Evolutionary conservation across 768 basidiomycete genomes (phyloP).

Genomic region (Tulasnella sp.): DNA sequence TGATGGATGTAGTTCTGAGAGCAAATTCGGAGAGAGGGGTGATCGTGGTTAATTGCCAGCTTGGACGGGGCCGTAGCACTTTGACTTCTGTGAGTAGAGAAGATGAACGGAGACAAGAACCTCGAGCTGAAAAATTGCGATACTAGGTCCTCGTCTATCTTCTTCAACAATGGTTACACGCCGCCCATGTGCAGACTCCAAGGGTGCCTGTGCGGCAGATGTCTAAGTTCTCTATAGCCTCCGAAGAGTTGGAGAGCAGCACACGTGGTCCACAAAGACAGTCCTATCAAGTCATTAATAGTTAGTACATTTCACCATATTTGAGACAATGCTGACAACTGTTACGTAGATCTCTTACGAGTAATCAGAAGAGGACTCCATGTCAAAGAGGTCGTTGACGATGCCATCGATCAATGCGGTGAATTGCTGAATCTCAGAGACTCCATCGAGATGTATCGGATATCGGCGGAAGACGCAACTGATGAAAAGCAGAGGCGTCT

Average conservation of each 20-base stretch:
- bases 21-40: constrained; percentile 55
- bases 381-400: constrained; percentile 78
- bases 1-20: constrained; percentile 66
- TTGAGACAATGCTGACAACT: constrained; percentile 13
- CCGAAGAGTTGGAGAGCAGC: constrained; percentile 5
- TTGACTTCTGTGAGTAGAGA: constrained; percentile 57
- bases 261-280: constrained; percentile 28
- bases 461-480: constrained; percentile 60
- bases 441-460: constrained; percentile 70
- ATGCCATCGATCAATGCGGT: constrained; percentile 75
- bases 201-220: background rate
- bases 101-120: too few relatives aligned
- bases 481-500: constrained; percentile 56
- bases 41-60: constrained; percentile 90
- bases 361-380: constrained; percentile 76
- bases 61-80: constrained; percentile 85
- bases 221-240: background rate
- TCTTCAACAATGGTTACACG: constrained; percentile 64
- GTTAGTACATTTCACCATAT: constrained; percentile 32
- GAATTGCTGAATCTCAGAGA: constrained; percentile 76
- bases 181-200: background rate
- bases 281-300: constrained; percentile 83
- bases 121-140: background rate
- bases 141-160: constrained; percentile 63
- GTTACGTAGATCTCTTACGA: constrained; percentile 52